Evolutionary conservation across 2,329 filamentous ascomycete species (phyloP).

Genomic region (Fusarium sp.): DNA sequence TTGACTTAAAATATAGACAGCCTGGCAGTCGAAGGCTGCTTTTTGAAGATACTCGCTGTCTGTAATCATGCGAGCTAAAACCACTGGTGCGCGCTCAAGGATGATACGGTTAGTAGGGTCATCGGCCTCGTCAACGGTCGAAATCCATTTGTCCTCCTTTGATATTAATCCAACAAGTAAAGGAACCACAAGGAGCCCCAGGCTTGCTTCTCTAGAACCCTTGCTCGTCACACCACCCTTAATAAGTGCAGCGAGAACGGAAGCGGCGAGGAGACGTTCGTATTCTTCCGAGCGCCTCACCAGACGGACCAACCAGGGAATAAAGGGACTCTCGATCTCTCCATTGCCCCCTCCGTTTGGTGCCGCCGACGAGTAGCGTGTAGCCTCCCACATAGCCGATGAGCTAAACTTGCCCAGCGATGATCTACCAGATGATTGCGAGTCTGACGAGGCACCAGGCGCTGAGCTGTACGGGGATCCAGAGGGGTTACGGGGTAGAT

Average conservation of each 20-base stretch:
- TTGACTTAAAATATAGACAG: constrained; percentile 58
- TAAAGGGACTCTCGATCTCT: constrained; percentile 74
- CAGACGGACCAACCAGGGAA: constrained; percentile 78
- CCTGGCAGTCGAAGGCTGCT: constrained; percentile 76
- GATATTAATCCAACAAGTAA: constrained; percentile 72
- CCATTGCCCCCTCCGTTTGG: constrained; percentile 57
- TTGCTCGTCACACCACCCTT: constrained; percentile 74
- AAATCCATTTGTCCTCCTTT: constrained; percentile 58
- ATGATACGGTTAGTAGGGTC: constrained; percentile 55
- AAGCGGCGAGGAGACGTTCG: constrained; percentile 74
- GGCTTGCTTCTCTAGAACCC: constrained; percentile 66
- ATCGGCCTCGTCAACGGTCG: constrained; percentile 52
- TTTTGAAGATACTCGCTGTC: constrained; percentile 84
- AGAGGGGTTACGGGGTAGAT: constrained; percentile 49
- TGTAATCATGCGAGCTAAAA: constrained; percentile 81
- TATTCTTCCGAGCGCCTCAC: constrained; percentile 67
- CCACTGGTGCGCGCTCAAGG: constrained; percentile 76
- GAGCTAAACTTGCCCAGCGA: constrained; percentile 47
- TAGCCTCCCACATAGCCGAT: constrained; percentile 48
- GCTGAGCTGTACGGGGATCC: constrained; percentile 38
- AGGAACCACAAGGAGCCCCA: constrained; percentile 76
- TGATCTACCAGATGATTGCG: constrained; percentile 46
- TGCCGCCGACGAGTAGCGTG: constrained; percentile 45
- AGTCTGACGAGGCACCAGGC: constrained; percentile 37
- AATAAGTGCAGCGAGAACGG: constrained; percentile 75